Evolutionary conservation across 495 filamentous ascomycete species (phyloP), one percentile per base, ranked within the genome.

Genomic region (Evernia prunastri): DNA sequence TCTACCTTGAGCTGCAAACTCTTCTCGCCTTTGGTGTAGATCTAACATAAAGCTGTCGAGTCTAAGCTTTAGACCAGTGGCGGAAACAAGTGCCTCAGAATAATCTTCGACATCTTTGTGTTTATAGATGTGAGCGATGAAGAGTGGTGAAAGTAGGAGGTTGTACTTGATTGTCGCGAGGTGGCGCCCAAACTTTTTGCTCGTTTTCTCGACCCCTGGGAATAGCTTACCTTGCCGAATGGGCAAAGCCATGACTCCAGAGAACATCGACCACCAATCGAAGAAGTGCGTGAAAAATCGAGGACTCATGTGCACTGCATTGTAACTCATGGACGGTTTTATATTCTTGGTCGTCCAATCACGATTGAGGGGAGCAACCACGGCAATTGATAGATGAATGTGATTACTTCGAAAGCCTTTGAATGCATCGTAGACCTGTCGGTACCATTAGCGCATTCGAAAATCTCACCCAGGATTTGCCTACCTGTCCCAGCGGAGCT

Each of bases 281-380:
- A 92, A 97, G 78, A 98, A 98, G 70, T 97, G 94, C 3, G 92
- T 96, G 72, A 98, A 98, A 80, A 97, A 96, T 10, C 92, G 86
- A 10, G 94, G 94, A 13, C 86, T 92, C 54, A 97, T 80, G 73
- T 98, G 95, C 7, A 96, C 88, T 0, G 92, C 88, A 67, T 98
- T 98, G 76, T 97, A 97, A 73, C 91, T 96, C 60, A 81, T 82
- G 13, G 91, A 92, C 15, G 89, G 82, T 63, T 87, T 83, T 12
- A 83, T 72, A 72, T 86, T 88, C 4, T 89, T 81, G 13, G 87
- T 82, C 23, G 83, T 80, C 93, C 93, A 96, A 66, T 92, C 84
- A 20, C 89, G 81, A 68, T 87, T 87, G 20, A 87, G 80, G 0
- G 94, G 94, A 4, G 95, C 92, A 67, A 87, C 82, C 29, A 97